These are phyloP conservation scores for Xylaria sp. DNA, from an alignment of 2,329 filamentous ascomycete species.

Conservation along the genomic window DNA sequence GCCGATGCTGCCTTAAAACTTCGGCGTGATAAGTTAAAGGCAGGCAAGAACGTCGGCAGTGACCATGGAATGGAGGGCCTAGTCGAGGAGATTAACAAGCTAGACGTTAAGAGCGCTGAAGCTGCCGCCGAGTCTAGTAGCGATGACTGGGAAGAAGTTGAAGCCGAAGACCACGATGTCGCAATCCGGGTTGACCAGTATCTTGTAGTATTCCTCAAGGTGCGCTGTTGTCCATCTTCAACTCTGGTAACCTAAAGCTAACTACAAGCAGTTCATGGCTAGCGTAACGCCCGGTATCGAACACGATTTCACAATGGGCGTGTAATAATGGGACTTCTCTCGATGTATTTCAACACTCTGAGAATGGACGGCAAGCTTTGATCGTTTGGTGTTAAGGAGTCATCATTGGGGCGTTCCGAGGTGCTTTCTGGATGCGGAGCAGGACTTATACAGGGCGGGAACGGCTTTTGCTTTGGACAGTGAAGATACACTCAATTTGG, in stretches of 20 bases:
- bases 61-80: conserved; percentile 81
- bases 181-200: conserved; percentile 91
- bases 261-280: conserved; percentile 71
- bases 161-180: conserved; percentile 76
- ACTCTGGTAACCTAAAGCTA: conserved; percentile 36
- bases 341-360: conserved; percentile 8
- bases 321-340: conserved; percentile 61
- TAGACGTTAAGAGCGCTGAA: conserved; percentile 67
- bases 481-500: conserved; percentile 19
- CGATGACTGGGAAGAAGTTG: conserved; percentile 75
- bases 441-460: conserved; percentile 33
- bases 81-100: conserved; percentile 80
- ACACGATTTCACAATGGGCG: conserved; percentile 97
- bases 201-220: conserved; percentile 87
- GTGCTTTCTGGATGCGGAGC: conserved; percentile 41
- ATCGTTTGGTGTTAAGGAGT: conserved; percentile 33
- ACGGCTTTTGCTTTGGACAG: conserved; percentile 26
- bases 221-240: conserved; percentile 51
- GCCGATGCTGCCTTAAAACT: conserved; percentile 93
- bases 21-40: conserved; percentile 81
- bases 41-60: conserved; percentile 61
- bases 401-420: conserved; percentile 30
- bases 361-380: conserved; percentile 11
- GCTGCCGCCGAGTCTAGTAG: conserved; percentile 62
- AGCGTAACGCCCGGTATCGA: conserved; percentile 97